Base-by-base conservation (phyloP, 495 filamentous ascomycete genomes). In the Umbilicaria muhlenbergii region DNA sequence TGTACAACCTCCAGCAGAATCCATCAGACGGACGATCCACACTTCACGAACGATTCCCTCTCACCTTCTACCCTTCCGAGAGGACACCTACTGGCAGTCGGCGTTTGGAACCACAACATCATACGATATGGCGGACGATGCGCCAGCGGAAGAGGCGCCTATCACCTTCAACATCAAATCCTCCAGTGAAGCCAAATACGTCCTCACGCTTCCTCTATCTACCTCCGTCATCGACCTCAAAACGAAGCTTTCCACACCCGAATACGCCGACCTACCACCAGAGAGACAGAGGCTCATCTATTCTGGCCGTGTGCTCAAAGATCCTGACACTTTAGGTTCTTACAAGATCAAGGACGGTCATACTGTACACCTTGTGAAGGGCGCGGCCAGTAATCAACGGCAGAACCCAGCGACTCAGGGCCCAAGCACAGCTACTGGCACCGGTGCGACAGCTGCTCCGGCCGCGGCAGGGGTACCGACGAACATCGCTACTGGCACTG, bases 311-410 rank as follows among this genome's bases (percentile, higher is more conserved):
- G 88, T 99, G 16, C 72, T 99, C 62, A 99, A 95, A 65, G 85
- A 99, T 56, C 75, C 76, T 34, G 87, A 96, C 48, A 81, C 81
- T 0, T 61, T 99, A 36, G 76, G 68, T 42, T 73, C 76, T 18
- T 93, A 92, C 65, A 99, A 94, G 65, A 85, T 99, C 61, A 93
- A 95, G 63, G 74, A 84, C 44, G 81, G 84, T n/a, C 86, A 95
- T 56, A 95, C 91, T 8, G 76, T 96, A 46, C 92, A 99, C 60
- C 70, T 99, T 54, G 92, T 99, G 43, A 94, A 92, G 62, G 85
- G 85, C 51, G 92, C 92, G 28, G 81, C 80, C 18, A 96, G 89
- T 69, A 95, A 94, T 58, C 73, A 78, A 44, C 70, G 78, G 14
- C 73, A 81, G 45, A 74, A 73, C 39, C 69, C 76, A 12, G 59